phyloP scores from a whole-genome alignment of 2,329 filamentous ascomycete species.

The Arthroderma sp. region DNA sequence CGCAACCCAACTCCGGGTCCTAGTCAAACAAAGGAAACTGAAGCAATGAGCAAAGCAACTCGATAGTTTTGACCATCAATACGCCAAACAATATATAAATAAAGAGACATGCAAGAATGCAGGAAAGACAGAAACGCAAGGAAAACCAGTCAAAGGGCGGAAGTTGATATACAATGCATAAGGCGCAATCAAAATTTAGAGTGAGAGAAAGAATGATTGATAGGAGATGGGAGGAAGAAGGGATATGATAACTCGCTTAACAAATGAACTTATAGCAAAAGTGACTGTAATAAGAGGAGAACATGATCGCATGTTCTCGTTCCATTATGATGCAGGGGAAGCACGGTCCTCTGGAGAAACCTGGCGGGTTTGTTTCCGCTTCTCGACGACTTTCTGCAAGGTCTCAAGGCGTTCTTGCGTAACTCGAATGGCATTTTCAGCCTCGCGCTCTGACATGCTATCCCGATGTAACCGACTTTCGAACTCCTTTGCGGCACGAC shows the following conservation, averaged over 20 bases:
- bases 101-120: not conserved
- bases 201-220: not conserved
- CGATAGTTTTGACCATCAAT: not conserved
- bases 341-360: not conserved
- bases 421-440: conserved; percentile 68
- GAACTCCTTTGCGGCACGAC: conserved; percentile 34
- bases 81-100: not conserved
- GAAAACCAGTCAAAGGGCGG: not conserved
- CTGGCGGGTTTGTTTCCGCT: conserved; percentile 33
- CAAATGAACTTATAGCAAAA: not conserved
- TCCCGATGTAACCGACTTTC: conserved; percentile 49
- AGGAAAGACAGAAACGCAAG: not conserved
- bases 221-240: not conserved
- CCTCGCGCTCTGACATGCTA: conserved; percentile 59
- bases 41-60: not conserved
- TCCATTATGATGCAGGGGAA: not conserved
- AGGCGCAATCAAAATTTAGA: not conserved
- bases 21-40: not conserved
- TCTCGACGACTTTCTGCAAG: conserved; percentile 60
- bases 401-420: conserved; percentile 74
- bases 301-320: not conserved
- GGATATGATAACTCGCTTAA: not conserved
- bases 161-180: not conserved
- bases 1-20: not conserved
- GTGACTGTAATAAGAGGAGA: not conserved